Percentiles rank a stretch among this genome's conserved stretches.
Evolutionary conservation across 1,284 basidiomycete genomes (phyloP).

Genomic region (Ustilago crameri): DNA sequence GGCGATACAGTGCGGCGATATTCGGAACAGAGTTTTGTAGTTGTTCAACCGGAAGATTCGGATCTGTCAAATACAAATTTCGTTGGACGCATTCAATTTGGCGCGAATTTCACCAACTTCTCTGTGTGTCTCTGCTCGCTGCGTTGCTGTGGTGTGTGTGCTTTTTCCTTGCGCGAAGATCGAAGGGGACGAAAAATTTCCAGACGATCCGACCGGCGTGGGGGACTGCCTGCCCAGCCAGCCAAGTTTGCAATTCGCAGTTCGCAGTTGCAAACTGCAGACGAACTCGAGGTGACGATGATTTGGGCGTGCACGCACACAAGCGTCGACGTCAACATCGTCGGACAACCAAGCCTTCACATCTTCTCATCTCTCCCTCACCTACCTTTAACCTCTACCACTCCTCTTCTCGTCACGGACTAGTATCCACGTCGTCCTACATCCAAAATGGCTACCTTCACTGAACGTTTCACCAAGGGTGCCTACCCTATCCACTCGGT

Average conservation of each 20-base stretch:
- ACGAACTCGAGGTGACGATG: not conserved
- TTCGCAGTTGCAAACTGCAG: no score
- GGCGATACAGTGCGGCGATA: slow-evolving; percentile 15
- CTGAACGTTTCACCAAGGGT: slow-evolving; percentile 55
- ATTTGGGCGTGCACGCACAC: not conserved
- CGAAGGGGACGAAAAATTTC: not conserved
- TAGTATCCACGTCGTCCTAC: not conserved
- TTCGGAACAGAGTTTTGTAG: slow-evolving; percentile 24
- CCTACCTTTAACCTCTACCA: slow-evolving; percentile 9
- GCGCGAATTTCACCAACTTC: slow-evolving; percentile 1
- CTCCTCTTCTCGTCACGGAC: not conserved
- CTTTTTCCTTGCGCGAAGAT: not conserved
- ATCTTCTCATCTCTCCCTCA: not conserved
- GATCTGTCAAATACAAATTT: slow-evolving; percentile 11
- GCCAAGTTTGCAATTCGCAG: no score
- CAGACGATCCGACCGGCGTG: not conserved
- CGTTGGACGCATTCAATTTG: not conserved
- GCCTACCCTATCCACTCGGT: slow-evolving; percentile 62
- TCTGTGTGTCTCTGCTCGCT: not conserved
- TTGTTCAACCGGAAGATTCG: slow-evolving; percentile 8
- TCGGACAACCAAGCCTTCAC: not conserved
- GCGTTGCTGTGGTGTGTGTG: no score
- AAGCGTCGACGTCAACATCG: not conserved
- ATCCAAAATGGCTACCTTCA: slow-evolving; percentile 49
- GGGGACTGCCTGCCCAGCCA: not conserved